Evolutionary conservation across 2,329 filamentous ascomycete species (phyloP).

Genomic region (Boeremia lycopersici): DNA sequence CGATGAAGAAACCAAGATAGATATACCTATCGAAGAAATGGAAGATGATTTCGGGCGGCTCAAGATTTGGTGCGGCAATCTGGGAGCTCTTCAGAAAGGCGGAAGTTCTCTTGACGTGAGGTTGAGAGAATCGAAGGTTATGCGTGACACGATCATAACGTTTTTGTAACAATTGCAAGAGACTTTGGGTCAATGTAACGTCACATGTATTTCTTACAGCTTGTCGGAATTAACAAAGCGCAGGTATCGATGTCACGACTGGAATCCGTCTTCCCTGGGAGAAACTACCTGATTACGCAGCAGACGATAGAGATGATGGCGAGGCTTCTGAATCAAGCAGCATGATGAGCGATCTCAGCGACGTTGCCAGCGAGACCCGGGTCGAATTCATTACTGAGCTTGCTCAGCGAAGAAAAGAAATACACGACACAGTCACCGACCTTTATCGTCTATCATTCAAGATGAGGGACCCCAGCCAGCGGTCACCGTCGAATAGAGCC

Average conservation of each 20-base stretch:
- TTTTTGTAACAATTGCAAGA: background rate
- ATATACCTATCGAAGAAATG: background rate
- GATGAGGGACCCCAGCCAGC: background rate
- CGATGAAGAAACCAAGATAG: too few relatives aligned
- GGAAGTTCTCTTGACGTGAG: background rate
- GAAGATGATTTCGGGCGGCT: background rate
- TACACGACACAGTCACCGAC: background rate
- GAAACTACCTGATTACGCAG: background rate
- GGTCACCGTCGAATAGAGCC: background rate
- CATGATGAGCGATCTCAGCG: too few relatives aligned
- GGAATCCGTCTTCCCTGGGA: background rate
- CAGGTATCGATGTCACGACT: background rate
- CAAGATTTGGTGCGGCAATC: background rate
- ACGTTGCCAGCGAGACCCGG: too few relatives aligned
- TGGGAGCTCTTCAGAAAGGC: background rate
- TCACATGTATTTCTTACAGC: background rate
- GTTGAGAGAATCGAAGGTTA: background rate
- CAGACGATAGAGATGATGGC: too few relatives aligned
- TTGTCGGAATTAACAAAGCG: too few relatives aligned
- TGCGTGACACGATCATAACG: background rate
- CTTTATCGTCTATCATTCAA: background rate
- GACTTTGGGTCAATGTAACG: background rate
- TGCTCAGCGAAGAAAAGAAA: background rate
- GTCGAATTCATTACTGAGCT: background rate
- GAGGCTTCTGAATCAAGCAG: too few relatives aligned